Evolutionary conservation across 768 basidiomycete genomes (phyloP), one percentile per base, ranked within the genome.

Genomic region (Chalciporus piperatus): DNA sequence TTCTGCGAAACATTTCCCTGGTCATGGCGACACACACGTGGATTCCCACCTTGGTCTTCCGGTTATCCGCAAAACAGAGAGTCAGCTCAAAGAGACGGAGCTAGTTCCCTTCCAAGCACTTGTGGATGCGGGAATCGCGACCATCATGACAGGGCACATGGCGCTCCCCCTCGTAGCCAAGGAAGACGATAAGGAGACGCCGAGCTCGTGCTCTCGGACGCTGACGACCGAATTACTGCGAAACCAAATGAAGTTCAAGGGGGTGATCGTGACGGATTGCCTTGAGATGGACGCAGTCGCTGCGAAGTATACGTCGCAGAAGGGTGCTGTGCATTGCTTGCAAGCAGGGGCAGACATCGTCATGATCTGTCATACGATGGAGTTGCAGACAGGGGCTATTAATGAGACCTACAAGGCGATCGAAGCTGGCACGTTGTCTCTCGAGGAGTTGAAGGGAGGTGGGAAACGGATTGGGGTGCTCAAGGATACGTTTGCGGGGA

Each of bases 231-330:
- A 67, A 13, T 61, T 87, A 12, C 67, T 87, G 39, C 74, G 83
- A 40, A 63, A 68, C 2, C 72, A 78, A 38, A 54, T 88, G 59
- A 70, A 71, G 1, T 89, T 76, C 63, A 44, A 70, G 4, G 85
- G 85, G 0, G 76, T 88, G 33, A 65, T 86, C 19, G 85, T 87
- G 25, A 87, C 87, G 1, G 87, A 88, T 61, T 88, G 87, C 59
- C 68, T 89, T 20, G 86, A 88, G 68, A 88, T 89, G 87, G 83
- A 83, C 43, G 85, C 87, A 11, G 78, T 88, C 14, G 76, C 81
- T 1, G 72, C 76, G 25, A 69, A 70, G 16, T 70, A 74, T 11
- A 58, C 57, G 41, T 28, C 62, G 14, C 44, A 45, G 12, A 67
- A 45, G 44, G 85, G 83, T 6, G 81, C 84, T 0, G 75, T 86